Conservation (phyloP, 1,284 basidiomycete species). For the Moesziomyces sp. region DNA sequence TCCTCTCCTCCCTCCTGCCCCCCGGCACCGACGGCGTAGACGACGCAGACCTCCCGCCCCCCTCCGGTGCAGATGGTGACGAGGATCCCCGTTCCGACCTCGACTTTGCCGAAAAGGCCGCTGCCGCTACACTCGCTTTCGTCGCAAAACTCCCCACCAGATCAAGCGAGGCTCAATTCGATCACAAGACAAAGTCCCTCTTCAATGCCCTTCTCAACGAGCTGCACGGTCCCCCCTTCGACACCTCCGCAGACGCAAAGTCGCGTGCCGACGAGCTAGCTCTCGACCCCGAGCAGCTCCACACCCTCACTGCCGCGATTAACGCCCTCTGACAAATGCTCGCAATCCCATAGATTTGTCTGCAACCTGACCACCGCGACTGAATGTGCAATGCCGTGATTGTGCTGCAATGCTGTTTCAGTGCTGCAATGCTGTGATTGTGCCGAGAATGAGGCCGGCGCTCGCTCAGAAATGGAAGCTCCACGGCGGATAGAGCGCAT, state of each 20-base stretch:
- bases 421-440: no score
- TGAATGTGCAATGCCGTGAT: not conserved
- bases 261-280: conserved; percentile 22
- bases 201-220: conserved; percentile 15
- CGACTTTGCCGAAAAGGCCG: conserved; percentile 83
- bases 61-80: conserved; percentile 78
- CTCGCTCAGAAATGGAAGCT: conserved; percentile 12
- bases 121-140: conserved; percentile 72
- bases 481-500: conserved; percentile 1
- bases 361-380: no score
- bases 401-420: no score
- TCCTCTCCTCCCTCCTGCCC: conserved; percentile 56
- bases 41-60: conserved; percentile 47
- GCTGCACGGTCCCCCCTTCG: conserved; percentile 14
- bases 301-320: conserved; percentile 6
- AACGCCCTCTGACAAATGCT: conserved; percentile 4
- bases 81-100: conserved; percentile 73
- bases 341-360: no score
- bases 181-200: not conserved
- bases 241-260: not conserved
- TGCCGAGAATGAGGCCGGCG: no score
- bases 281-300: conserved; percentile 9
- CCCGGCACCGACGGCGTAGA: conserved; percentile 13
- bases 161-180: not conserved
- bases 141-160: conserved; percentile 23